Conservation (phyloP, 495 filamentous ascomycete species). For the Podospora didyma region DNA sequence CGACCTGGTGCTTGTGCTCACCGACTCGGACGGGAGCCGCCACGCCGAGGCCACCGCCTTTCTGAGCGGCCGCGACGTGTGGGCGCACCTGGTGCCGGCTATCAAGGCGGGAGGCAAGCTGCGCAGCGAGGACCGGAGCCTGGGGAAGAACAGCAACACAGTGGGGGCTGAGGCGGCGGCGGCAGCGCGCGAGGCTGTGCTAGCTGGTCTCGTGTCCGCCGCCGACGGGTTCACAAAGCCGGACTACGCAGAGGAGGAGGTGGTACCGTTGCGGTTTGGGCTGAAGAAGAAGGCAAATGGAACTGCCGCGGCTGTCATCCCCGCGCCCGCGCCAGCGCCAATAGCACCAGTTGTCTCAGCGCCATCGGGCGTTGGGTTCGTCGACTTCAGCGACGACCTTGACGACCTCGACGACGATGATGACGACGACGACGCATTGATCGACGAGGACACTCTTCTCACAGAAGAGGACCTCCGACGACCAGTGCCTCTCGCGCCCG, state of each 20-base stretch:
- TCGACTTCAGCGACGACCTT: conserved; percentile 69
- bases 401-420: conserved; percentile 52
- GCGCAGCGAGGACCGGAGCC: conserved; percentile 59
- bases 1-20: conserved; percentile 79
- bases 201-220: conserved; percentile 71
- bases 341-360: conserved; percentile 32
- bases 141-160: conserved; percentile 31
- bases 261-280: conserved; percentile 66
- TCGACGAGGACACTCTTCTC: conserved; percentile 85
- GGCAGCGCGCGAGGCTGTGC: conserved; percentile 65
- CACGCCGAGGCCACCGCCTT: conserved; percentile 53
- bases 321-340: conserved; percentile 1
- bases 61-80: conserved; percentile 63
- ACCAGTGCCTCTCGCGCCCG: conserved; percentile 69
- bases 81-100: conserved; percentile 59
- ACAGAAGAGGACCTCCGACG: conserved; percentile 74
- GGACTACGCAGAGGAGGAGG: conserved; percentile 59
- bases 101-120: conserved; percentile 70
- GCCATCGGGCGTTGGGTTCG: conserved; percentile 64
- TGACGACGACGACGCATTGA: conserved; percentile 76
- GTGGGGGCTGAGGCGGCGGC: conserved; percentile 29
- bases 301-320: neutral
- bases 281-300: conserved; percentile 53
- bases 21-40: conserved; percentile 62
- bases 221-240: conserved; percentile 67